Evolutionary conservation across 192 early-diverging fungal species (phyloP), one percentile per base, ranked within the genome.

Genomic region (Dimargaris cristalligena): DNA sequence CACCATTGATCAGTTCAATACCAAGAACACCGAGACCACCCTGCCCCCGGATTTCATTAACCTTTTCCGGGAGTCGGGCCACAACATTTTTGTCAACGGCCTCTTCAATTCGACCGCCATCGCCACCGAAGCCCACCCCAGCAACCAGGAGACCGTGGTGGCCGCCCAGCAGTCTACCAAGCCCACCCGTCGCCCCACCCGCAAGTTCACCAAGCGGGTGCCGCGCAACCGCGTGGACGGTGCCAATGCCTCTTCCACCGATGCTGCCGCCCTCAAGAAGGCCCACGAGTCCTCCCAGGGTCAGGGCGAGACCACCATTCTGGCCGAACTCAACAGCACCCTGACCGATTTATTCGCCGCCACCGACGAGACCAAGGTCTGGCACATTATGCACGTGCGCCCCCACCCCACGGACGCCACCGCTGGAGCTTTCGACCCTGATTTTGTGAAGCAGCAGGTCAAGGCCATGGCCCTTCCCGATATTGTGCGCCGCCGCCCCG

Each of bases 361-460:
- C 0, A 77, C 91, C 49, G 65, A 74, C 23, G 78, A 84, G 50
- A 91, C 91, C 33, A 76, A 78, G 38, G 67, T 82, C 6, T 97
- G 91, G 88, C 74, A 85, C 34, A 75, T 95, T 9, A 72, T 87
- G 58, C 93, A 93, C 72, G 70, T 94, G 22, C 68, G 80, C 30
- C 81, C 89, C 6, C 82, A 87, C 58, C 78, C 81, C 62, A 70
- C 66, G 0, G 52, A 45, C 29, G 46, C 25, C 26, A 68, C 66
- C 4, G 72, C 75, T 54, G n/a, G n/a, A n/a, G 38, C 51, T 3
- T 74, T 81, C 56, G 88, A 91, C 63, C 52, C 59, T 10, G 75
- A 73, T 56, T 74, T 74, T 35, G 74, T 97, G 44, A 75, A 70
- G 34, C 63, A 76, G 11, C 90, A 94, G 67, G 66, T 94, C 6